Base-by-base conservation (phyloP, 1,139 yeast species). In the Trichomonascaceae sp. region DNA sequence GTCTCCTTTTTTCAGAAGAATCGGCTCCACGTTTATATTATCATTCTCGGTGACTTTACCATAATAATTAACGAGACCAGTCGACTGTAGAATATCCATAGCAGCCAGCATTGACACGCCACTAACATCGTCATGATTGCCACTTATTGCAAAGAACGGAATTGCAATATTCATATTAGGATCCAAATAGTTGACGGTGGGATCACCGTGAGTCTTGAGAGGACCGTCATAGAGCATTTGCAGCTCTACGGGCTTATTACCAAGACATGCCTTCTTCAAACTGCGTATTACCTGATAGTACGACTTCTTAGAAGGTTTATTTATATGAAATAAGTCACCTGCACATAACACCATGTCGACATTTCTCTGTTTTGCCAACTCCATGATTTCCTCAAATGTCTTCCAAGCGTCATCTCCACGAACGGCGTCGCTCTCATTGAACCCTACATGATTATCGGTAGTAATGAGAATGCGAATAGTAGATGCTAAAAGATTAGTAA, bases 381-480 rank as follows among this genome's bases (percentile, higher is more conserved):
- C 72, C 77, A 90, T 81, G 56, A 89, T 83, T 69, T 93, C 99
- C 54, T 87, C 82, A 65, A 93, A 93, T 0, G 96, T 87, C 53
- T 71, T 77, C 85, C 96, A 87, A 1, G 96, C 82, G 66, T 93
- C 99, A 62, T 87, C 86, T 1, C 97, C 96, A 30, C 96, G 77
- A 10, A 93, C 83, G 0, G 96, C 93, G 66, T 93, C 99, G 47
- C 80, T 80, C 66, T 93, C 99, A 57, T 83, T 83, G 66, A 84
- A 91, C 1, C 99, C 99, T 32, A 93, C 96, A 75, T 93, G 99
- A 67, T 93, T 93, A 65, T 93, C 99, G 1, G 99, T 90, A 1
- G 99, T 90, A 19, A 93, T 71, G 43, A 93, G 79, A 20, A 93
- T 80, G 46, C 88, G 72, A 17, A 91, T 81, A 0, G 96, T 88